Conservation (phyloP, 2,329 filamentous ascomycete species). For the Madurella mycetomatis region DNA sequence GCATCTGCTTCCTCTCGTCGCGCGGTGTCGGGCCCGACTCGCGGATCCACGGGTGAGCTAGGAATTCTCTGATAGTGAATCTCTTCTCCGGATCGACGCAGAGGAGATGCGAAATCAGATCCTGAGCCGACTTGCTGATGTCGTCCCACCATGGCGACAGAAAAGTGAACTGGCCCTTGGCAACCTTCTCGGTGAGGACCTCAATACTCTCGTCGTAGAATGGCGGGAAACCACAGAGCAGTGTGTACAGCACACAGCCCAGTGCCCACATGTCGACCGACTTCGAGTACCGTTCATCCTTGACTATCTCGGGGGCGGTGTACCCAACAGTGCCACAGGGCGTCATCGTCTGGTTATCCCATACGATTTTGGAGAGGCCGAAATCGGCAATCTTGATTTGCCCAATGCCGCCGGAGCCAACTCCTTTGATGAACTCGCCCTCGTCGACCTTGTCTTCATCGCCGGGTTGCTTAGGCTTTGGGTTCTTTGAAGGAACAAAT, state of each 20-base stretch:
- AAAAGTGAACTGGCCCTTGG: constrained; percentile 94
- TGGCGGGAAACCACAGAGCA: constrained; percentile 94
- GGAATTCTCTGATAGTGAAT: constrained; percentile 88
- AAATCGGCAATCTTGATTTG: constrained; percentile 98
- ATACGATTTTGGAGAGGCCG: constrained; percentile 94
- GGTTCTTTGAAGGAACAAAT: constrained; percentile 72
- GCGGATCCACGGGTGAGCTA: constrained; percentile 91
- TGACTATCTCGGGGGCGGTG: constrained; percentile 96
- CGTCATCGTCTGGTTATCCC: constrained; percentile 98
- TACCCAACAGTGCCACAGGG: constrained; percentile 99
- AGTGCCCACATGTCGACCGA: constrained; percentile 99
- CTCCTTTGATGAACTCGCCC: constrained; percentile 80
- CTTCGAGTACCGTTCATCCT: constrained; percentile 97
- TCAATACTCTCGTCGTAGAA: constrained; percentile 99
- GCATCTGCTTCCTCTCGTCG: constrained; percentile 52
- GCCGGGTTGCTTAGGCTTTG: constrained; percentile 75
- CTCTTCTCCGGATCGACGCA: constrained; percentile 94
- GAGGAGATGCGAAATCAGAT: constrained; percentile 86
- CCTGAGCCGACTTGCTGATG: constrained; percentile 90
- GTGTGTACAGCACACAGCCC: constrained; percentile 92
- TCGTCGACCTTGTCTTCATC: constrained; percentile 98
- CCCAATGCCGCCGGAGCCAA: constrained; percentile 86
- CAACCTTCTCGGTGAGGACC: constrained; percentile 94
- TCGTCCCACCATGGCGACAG: constrained; percentile 99
- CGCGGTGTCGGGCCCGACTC: constrained; percentile 55